Percentiles rank a stretch among this genome's conserved stretches.
Evolutionary conservation across 495 filamentous ascomycete species (phyloP).

Genomic region (Daldinia childiae): DNA sequence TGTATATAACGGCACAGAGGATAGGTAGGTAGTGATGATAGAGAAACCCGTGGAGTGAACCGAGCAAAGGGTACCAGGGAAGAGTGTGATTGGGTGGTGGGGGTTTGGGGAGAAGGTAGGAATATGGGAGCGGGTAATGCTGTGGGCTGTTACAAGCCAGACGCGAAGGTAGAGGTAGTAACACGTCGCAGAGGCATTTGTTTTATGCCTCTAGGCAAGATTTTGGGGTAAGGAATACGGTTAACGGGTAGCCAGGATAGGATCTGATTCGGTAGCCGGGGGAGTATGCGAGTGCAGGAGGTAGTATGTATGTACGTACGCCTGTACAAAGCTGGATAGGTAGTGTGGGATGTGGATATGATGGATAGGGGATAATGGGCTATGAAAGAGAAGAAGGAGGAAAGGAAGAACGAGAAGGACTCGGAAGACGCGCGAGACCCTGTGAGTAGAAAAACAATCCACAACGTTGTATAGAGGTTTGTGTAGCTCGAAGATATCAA

Average conservation of each 20-base stretch:
- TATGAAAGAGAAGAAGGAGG: constrained; percentile 22
- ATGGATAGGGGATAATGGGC: constrained; percentile 9
- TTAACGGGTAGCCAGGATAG: constrained; percentile 24
- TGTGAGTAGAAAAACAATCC: constrained; percentile 22
- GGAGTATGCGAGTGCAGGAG: constrained; percentile 37
- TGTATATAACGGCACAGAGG: constrained; percentile 43
- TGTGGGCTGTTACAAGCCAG: constrained; percentile 47
- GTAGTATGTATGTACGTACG: constrained; percentile 42
- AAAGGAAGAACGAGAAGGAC: constrained; percentile 27
- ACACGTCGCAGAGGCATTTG: constrained; percentile 55
- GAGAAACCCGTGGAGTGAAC: constrained; percentile 49
- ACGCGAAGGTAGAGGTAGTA: constrained; percentile 48
- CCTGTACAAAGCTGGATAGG: constrained; percentile 48
- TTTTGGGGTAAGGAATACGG: constrained; percentile 30
- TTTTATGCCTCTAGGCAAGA: constrained; percentile 39
- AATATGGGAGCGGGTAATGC: constrained; percentile 44
- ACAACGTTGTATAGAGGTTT: constrained; percentile 33
- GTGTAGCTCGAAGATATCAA: constrained; percentile 37
- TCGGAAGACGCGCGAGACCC: constrained; percentile 19
- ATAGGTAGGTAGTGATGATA: constrained; percentile 45
- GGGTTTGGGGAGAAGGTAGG: constrained; percentile 34
- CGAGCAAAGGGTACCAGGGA: constrained; percentile 38
- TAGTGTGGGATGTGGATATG: constrained; percentile 47
- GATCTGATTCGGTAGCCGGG: constrained; percentile 33
- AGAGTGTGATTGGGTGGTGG: constrained; percentile 44